These are phyloP conservation scores for Amaranthus hypochondriacus DNA, from an alignment of 148 eudicot species.

Conservation along the genomic window DNA sequence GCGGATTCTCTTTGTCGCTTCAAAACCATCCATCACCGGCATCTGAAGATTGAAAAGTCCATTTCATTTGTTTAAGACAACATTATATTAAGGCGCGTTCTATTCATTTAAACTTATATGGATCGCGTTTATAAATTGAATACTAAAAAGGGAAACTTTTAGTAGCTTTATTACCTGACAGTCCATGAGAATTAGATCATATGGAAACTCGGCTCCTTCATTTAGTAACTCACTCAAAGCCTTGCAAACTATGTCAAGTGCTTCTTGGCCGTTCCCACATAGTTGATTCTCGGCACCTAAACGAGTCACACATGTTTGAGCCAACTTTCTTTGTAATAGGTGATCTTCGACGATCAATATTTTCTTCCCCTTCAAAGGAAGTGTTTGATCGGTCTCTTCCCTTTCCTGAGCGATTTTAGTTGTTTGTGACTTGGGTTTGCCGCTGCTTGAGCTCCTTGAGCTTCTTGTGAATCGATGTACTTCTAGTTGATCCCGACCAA, in stretches of 20 bases:
- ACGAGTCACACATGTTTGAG: slow-evolving; percentile 7
- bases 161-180: slow-evolving; percentile 22
- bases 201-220: slow-evolving; percentile 36
- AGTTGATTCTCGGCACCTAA: slow-evolving; percentile 19
- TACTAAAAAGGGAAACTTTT: background rate
- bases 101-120: no score
- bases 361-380: slow-evolving; percentile 22
- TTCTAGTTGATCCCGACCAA: background rate
- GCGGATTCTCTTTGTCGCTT: slow-evolving; percentile 58
- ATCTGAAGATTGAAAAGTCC: slow-evolving; percentile 33
- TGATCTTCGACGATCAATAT: slow-evolving; percentile 25
- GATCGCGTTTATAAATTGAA: background rate
- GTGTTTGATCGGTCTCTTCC: slow-evolving; percentile 2
- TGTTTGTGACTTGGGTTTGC: background rate
- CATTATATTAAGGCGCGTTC: no score
- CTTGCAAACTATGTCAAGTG: slow-evolving; percentile 9
- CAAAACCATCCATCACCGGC: slow-evolving; percentile 69
- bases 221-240: slow-evolving; percentile 4
- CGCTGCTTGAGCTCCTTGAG: slow-evolving; percentile 3
- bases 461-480: background rate
- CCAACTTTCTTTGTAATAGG: slow-evolving; percentile 13
- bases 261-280: slow-evolving; percentile 27
- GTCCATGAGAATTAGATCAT: slow-evolving; percentile 67
- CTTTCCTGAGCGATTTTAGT: background rate
- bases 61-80: no score